Base-by-base conservation (phyloP, 257 asterid species). In the Coffea eugenioides region DNA sequence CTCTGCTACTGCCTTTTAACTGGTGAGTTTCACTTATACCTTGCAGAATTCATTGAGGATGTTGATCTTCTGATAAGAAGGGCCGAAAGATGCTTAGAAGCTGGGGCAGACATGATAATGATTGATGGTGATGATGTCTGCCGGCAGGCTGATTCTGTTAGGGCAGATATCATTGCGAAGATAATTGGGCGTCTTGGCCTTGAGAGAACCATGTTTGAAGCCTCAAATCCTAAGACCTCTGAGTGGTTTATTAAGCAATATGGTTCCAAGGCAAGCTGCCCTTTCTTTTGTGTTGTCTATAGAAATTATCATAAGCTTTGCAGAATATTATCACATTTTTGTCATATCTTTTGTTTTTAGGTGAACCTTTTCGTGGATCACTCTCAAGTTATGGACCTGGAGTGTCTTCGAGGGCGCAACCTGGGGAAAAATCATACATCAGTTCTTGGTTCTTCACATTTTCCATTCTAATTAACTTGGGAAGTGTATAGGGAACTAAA, bases 41-140 rank as follows among this genome's bases (percentile, higher is more conserved):
- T 69, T 83, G 88, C 89, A 95, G 99, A 95, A 80, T 83, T 89
- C 81, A 92, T 95, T 79, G 98, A 95, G 89, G 97, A 95, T 87
- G 97, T 93, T 5, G 87, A 92, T 87, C 93, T 92, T 75, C 74
- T 95, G 89, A 89, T 92, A 69, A 88, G 97, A 85, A 92, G 89
- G 87, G 97, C 99, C 2, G 99, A 95, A 85, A 93, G 99, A 87
- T 95, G 99, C 89, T 90, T 95, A 83, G 96, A 95, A 89, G 98
- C 97, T 66, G 99, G 99, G 34, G 97, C 98, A 65, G 98, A 95
- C 88, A 91, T 95, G 98, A 92, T 95, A 87, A 91, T 91, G 98
- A 88, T 95, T 15, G 95, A 92, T 79, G 97, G 98, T 46, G 99
- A 92, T 82, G 97, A 86, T 64, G 84, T 93, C 39, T 89, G 97